Evolutionary conservation across 306 rosid genomes (phyloP), one percentile per base, ranked within the genome.

Genomic region (Begonia fuchsioides): DNA sequence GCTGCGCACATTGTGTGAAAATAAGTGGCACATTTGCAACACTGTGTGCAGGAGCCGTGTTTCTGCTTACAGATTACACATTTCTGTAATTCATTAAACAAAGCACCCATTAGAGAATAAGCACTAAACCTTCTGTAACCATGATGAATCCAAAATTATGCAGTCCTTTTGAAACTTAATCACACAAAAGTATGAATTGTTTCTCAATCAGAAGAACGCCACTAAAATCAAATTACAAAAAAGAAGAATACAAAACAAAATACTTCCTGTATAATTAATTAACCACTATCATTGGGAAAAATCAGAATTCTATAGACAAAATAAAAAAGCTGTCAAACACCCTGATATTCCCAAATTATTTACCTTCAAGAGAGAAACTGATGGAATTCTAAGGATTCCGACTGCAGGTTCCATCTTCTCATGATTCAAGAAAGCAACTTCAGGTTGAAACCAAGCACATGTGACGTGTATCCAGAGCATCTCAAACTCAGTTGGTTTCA

Each of bases 391-490:
- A 45, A 79, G 93, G 68, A 90, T 77, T 72, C 98, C 98, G 39
- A 66, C 56, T 32, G 98, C 98, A 58, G 98, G 98, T 65, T 90
- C 95, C 98, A 90, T 90, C 67, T 54, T 71, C 73, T 72, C 87
- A 38, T 73, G 81, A 62, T 90, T 63, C 65, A 72, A 65, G 70
- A 90, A 90, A 72, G 54, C 81, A 66, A 90, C 79, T 69, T 79
- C 83, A 53, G 81, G 95, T 59, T 56, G 77, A 72, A 90, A 90
- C 98, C 98, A 90, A 66, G 98, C 98, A 17, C 98, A 90, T 14
- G 85, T 75, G 65, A 90, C 81, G 67, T 90, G 98, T 69, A 77
- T 85, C 98, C 98, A 90, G 55, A 79, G 74, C 63, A 57, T 66
- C 68, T 79, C 95, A 47, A 82, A 94, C 58, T 85, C 95, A 20